Evolutionary conservation across 768 basidiomycete species (phyloP), one percentile per base, ranked within the genome.

Genomic region (Leucocoprinus sp.): DNA sequence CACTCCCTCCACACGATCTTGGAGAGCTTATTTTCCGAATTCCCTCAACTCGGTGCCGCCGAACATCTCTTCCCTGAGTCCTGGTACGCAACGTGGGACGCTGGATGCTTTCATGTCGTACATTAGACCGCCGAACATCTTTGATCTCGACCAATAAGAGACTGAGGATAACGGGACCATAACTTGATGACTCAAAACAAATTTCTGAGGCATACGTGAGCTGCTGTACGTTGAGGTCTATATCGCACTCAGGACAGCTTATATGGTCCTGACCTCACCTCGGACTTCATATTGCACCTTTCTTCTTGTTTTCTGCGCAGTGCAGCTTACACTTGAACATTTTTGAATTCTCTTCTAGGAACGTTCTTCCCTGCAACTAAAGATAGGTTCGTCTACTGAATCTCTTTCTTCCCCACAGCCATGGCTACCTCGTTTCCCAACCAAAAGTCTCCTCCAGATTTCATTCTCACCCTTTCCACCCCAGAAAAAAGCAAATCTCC

Each of bases 21-120:
- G 42, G n/a, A n/a, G 22, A 23, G 8, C 34, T 35, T 9, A 15
- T 24, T 34, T 23, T 35, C 42, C 36, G 7, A 14, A 31, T 39
- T 45, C 39, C 37, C 37, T 29, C 22, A 33, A 22, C 19, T 31
- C 21, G n/a, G n/a, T n/a, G n/a, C n/a, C n/a, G n/a, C n/a, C n/a
- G n/a, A n/a, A n/a, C n/a, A n/a, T n/a, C n/a, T n/a, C n/a, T n/a
- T n/a, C n/a, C n/a, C n/a, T n/a, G n/a, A n/a, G n/a, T n/a, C n/a
- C n/a, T n/a, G n/a, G n/a, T n/a, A n/a, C 19, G 12, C 21, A 11
- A 28, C 45, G 45, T 47, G 45, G 44, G 45, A 47, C 34, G 29
- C 39, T 26, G 4, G 35, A 3, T 33, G 29, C 35, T 23, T 26
- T 41, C n/a, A 33, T 36, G 28, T 22, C 28, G 8, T 9, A 8